Conservation (phyloP, 345 rosid genomes). For the Corymbia maculata region DNA sequence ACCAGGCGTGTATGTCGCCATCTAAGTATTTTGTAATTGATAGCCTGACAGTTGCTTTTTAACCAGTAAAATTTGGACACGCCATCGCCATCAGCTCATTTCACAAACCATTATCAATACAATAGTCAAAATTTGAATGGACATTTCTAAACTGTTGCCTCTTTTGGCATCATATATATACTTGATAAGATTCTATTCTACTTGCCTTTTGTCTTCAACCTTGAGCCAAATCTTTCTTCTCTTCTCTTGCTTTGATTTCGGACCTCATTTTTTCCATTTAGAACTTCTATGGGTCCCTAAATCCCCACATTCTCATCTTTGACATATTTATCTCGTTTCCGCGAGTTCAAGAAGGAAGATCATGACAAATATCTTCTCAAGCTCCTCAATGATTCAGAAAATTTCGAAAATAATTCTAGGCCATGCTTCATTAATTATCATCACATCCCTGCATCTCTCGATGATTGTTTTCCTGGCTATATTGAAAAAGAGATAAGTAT, state of each 20-base stretch:
- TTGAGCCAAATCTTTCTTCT: neutral
- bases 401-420: neutral
- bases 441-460: neutral
- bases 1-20: fast-evolving
- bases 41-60: neutral
- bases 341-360: neutral
- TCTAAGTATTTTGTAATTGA: neutral
- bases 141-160: too few species aligned
- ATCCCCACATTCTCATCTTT: neutral
- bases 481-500: too few species aligned
- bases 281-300: neutral
- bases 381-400: neutral
- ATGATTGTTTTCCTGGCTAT: too few species aligned
- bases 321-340: neutral
- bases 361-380: neutral
- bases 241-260: neutral
- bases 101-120: neutral
- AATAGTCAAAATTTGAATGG: fast-evolving
- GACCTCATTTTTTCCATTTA: neutral
- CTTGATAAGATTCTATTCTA: too few species aligned
- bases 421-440: neutral
- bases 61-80: neutral
- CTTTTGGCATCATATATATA: neutral
- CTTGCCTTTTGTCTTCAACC: neutral
- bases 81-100: neutral